Evolutionary conservation across 2,329 filamentous ascomycete genomes (phyloP), one percentile per base, ranked within the genome.

Genomic region (Xylariaceae sp.): DNA sequence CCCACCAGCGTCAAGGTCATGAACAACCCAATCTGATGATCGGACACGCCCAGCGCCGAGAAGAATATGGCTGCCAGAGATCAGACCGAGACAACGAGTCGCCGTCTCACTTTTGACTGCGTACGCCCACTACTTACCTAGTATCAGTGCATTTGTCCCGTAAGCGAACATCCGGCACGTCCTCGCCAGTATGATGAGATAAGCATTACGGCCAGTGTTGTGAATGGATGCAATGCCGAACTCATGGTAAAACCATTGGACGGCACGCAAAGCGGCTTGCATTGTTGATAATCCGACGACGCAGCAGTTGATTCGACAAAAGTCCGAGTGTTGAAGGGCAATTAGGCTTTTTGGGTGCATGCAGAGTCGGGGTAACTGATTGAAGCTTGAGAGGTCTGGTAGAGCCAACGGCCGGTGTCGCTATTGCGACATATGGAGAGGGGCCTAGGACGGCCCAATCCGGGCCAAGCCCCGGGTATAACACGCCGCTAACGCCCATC

Each of bases 1-100:
- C 80, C 80, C 2, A 72, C 55, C 12, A 83, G 66, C 0, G 80
- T 84, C 29, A 83, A 61, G 1, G 75, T 81, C 78, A 84, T 81
- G 51, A 84, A 83, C 6, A 83, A 55, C 4, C 80, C 80, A 44
- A 83, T 83, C 17, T 67, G 70, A 19, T 73, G 65, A 56, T 83
- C 79, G 1, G 77, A 67, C 40, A 81, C 72, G 0, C 65, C 61
- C 11, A 83, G 61, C 16, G 72, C 69, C 6, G 74, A 71, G 38
- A 84, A 73, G 55, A 81, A 83, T 13, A 80, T 73, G 9, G 77
- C 59, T 61, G 19, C 9, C 28, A 3, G 12, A 19, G 38, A 24
- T 26, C 22, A 26, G 22, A 6, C 22, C 11, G 22, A 6, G 22
- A 6, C 22, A 11, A 6, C 22, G 11, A 6, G 22, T 26, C 22